Evolutionary conservation across 2,329 filamentous ascomycete species (phyloP).

Genomic region (Allantophomopsis lycopodina): DNA sequence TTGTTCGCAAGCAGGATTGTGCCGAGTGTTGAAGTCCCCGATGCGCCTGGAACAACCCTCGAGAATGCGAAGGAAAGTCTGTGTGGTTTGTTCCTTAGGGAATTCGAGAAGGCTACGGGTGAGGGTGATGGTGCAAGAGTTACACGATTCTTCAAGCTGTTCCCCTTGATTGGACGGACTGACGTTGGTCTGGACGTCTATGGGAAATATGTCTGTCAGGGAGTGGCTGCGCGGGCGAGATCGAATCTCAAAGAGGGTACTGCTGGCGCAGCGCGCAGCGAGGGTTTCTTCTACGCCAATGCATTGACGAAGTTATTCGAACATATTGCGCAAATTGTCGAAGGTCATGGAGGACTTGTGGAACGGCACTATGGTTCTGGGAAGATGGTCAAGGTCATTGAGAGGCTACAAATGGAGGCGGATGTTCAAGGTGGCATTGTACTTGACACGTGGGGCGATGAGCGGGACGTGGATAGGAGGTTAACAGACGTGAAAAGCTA

Average conservation of each 20-base stretch:
- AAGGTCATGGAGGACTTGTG: conserved; percentile 79
- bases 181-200: conserved; percentile 91
- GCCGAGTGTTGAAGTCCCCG: conserved; percentile 88
- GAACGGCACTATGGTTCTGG: conserved; percentile 87
- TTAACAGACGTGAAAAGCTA: conserved; percentile 96
- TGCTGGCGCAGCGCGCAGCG: conserved; percentile 45
- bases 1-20: conserved; percentile 86
- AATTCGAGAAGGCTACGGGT: conserved; percentile 84
- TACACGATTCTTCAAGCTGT: conserved; percentile 95
- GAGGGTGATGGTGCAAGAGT: conserved; percentile 83
- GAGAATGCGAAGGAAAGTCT: conserved; percentile 79
- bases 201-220: conserved; percentile 89
- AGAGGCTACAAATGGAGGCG: conserved; percentile 83
- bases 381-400: conserved; percentile 90
- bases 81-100: conserved; percentile 78
- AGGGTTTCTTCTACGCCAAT: conserved; percentile 84
- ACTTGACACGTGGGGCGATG: conserved; percentile 89
- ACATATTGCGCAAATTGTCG: conserved; percentile 93
- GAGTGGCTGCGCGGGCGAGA: conserved; percentile 74
- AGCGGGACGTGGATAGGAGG: conserved; percentile 69
- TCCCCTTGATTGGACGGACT: conserved; percentile 80
- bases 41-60: conserved; percentile 76
- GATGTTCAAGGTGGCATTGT: conserved; percentile 95
- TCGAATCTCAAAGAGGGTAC: conserved; percentile 61
- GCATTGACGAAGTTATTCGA: conserved; percentile 87